Base-by-base conservation (phyloP, 257 asterid species). In the Scutellaria baicalensis region DNA sequence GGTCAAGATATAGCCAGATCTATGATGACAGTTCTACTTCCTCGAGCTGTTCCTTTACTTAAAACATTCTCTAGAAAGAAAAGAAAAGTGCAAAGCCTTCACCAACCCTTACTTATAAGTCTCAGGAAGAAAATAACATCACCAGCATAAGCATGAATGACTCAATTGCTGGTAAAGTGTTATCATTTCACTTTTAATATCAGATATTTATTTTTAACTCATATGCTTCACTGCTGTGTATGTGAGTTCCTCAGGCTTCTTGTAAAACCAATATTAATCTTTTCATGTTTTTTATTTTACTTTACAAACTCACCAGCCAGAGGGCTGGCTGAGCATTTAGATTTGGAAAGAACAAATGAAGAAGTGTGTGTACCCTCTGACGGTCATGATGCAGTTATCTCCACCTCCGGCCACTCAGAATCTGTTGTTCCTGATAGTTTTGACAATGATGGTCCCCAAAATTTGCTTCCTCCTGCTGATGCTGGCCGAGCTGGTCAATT, bases 21-120 rank as follows among this genome's bases (percentile, higher is more conserved):
- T 79, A 93, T 91, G 96, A 80, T 87, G 93, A 60, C 86, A 59
- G 31, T 89, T 79, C 77, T 93, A 76, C 96, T 87, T 69, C 99
- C 99, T 73, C 88, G 71, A 78, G 91, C 97, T 77, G 80, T 89
- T 79, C 97, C 97, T 62, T 79, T 89, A 75, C 80, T 91, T 45
- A 88, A 90, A 79, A 89, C 93, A 31, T 91, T 86, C 82, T 70
- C 84, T 60, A 86, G 96, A 80, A 91, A 59, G 87, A 88, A 74
- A 83, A 73, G 88, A 84, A 84, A 72, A 74, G 64, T 39, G 33
- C 14, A 59, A 82, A 80, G 59, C 70, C 81, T 57, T 33, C 70
- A 52, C 71, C 62, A 64, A 66, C 31, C 47, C 70, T 71, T 67
- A 54, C 66, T 61, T 51, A 56, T 47, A 69, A 56, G 59, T 79